Conservation (phyloP, 805 yeast species). For the Cyberlindnera veronae region DNA sequence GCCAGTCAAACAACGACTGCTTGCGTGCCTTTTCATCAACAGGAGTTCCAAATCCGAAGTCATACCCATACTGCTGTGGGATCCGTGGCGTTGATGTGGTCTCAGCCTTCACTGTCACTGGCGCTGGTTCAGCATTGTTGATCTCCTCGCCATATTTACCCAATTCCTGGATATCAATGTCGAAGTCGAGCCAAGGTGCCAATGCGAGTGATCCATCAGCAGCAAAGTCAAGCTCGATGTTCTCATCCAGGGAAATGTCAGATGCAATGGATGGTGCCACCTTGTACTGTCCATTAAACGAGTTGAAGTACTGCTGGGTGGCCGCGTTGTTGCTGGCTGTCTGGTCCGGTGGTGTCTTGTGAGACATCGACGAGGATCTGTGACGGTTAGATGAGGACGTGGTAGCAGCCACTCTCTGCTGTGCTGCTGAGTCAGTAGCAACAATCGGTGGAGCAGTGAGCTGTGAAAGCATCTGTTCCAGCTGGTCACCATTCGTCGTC, state of each 20-base stretch:
- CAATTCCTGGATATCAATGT: conserved; percentile 25
- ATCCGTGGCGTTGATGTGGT: background rate
- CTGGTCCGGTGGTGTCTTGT: conserved; percentile 11
- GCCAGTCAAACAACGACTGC: conserved; percentile 26
- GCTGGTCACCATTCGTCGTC: conserved; percentile 13
- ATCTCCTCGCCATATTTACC: conserved; percentile 12
- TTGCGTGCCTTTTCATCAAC: conserved; percentile 3
- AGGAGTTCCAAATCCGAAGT: background rate
- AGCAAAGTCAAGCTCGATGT: conserved; percentile 53
- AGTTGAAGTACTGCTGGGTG: background rate
- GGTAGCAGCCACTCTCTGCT: conserved; percentile 9
- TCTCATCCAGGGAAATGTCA: conserved; percentile 16
- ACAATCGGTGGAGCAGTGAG: conserved; percentile 28
- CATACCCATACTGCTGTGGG: background rate
- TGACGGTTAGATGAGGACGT: conserved; percentile 6
- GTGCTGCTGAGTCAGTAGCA: conserved; percentile 10
- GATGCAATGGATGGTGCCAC: conserved; percentile 11
- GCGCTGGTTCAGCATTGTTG: background rate
- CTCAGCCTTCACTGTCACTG: conserved; percentile 4
- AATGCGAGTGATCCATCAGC: conserved; percentile 80
- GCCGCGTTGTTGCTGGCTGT: background rate
- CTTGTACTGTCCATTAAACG: conserved; percentile 5
- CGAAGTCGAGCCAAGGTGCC: conserved; percentile 58
- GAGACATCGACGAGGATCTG: conserved; percentile 13
- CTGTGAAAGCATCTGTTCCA: conserved; percentile 28